Percentiles rank a stretch among this genome's conserved stretches.
phyloP scores from a whole-genome alignment of 371 early-diverging fungal genomes.

The Mucor irregularis region DNA sequence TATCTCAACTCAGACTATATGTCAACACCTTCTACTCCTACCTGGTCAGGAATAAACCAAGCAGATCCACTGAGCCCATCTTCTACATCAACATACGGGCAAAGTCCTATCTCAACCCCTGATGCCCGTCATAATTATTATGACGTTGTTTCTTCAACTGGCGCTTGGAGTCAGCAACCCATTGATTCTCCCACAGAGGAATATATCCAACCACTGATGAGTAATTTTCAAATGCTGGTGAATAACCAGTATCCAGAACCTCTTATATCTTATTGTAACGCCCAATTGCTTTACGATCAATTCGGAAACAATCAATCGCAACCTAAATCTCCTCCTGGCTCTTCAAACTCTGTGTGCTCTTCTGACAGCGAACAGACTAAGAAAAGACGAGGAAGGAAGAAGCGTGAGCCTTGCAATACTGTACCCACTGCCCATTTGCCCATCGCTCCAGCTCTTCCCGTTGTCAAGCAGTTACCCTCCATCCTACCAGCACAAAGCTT shows the following conservation, averaged over 20 bases:
- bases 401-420: slow-evolving; percentile 8
- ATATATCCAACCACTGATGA: not conserved
- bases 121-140: not conserved
- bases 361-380: slow-evolving; percentile 25
- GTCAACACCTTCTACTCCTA: slow-evolving; percentile 6
- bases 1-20: slow-evolving; percentile 39
- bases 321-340: slow-evolving; percentile 8
- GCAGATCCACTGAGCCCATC: not conserved
- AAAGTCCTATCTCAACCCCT: not conserved
- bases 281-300: not conserved
- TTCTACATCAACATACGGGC: not conserved
- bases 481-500: slow-evolving; percentile 7
- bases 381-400: slow-evolving; percentile 30
- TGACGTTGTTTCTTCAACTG: not conserved
- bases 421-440: not conserved
- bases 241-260: not conserved
- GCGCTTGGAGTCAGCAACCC: not conserved
- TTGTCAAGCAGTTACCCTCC: not conserved
- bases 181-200: not conserved
- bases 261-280: not conserved
- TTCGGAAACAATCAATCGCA: not conserved
- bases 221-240: not conserved
- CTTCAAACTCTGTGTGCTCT: slow-evolving; percentile 3
- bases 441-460: slow-evolving; percentile 2
- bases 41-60: not conserved